Evolutionary conservation across 2,329 filamentous ascomycete genomes (phyloP), one percentile per base, ranked within the genome.

Genomic region (Coniella lustricola): DNA sequence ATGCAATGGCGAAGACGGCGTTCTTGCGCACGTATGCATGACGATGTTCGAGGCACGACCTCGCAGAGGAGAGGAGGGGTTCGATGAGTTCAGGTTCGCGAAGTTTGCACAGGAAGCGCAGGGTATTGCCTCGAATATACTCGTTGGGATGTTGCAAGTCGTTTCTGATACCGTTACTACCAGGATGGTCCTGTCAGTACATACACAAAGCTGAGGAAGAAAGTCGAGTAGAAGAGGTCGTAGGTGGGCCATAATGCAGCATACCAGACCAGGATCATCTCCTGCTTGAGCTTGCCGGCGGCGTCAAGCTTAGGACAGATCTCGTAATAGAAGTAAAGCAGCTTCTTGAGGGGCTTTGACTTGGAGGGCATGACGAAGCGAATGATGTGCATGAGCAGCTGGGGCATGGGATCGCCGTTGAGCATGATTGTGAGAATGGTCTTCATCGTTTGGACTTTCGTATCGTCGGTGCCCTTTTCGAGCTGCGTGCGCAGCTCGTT

Each of bases 301-400:
- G 84, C 76, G 68, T 98, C 93, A 50, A 90, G 83, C 74, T 98
- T 98, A 35, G 91, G 93, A 67, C 93, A 97, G 66, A 97, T 93
- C 72, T 98, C 93, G 67, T 97, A 96, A 75, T 98, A 98, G 69
- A 98, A 93, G 72, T 98, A 98, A 48, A 98, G 80, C 53, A 98
- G 79, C 75, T 98, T 98, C 81, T 98, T 98, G 61, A 98, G 75
- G 36, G 85, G 75, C 74, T 98, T 98, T 69, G 87, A 89, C 74
- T 94, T 96, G 55, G 90, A 95, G 13, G 93, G 93, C 93, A 98
- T 98, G 60, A 98, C 90, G 67, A 98, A 98, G 67, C 93, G 89
- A 68, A 98, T 98, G 64, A 98, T 98, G 73, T 97, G 93, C 93
- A 98, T 98, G 60, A 98, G 82, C 17, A 98, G 77, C 59, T 90